Percentiles rank a stretch among this genome's conserved stretches.
Evolutionary conservation across 2,329 filamentous ascomycete species (phyloP).

Genomic region (Colletotrichum sp.): DNA sequence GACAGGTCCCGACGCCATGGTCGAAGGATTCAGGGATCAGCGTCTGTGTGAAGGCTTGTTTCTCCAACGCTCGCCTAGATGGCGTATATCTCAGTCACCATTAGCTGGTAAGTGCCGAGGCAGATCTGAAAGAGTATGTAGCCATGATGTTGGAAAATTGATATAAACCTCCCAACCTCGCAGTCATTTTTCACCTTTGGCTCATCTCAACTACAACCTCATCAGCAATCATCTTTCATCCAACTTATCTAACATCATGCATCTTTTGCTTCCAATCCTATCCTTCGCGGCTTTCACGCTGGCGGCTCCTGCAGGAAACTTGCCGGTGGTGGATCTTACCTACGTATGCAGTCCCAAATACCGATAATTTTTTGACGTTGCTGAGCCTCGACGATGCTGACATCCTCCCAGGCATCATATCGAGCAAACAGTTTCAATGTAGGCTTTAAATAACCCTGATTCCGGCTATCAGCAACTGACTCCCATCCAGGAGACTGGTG

Average conservation of each 20-base stretch:
- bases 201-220: background rate
- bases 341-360: background rate
- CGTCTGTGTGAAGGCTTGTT: background rate
- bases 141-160: background rate
- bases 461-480: background rate
- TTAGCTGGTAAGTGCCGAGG: background rate
- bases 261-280: background rate
- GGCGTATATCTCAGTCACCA: background rate
- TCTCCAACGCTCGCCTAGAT: background rate
- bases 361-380: accelerated
- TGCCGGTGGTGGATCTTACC: background rate
- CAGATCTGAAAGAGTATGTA: background rate
- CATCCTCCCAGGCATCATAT: background rate
- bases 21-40: background rate
- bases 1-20: background rate
- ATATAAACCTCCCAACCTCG: background rate
- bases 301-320: background rate
- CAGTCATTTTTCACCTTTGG: background rate
- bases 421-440: background rate
- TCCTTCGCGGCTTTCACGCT: background rate
- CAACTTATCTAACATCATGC: background rate
- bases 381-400: background rate
- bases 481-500: slow-evolving; percentile 21
- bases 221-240: background rate
- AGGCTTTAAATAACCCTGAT: background rate